Conservation (phyloP, 306 rosid genomes). For the Vicia villosa region DNA sequence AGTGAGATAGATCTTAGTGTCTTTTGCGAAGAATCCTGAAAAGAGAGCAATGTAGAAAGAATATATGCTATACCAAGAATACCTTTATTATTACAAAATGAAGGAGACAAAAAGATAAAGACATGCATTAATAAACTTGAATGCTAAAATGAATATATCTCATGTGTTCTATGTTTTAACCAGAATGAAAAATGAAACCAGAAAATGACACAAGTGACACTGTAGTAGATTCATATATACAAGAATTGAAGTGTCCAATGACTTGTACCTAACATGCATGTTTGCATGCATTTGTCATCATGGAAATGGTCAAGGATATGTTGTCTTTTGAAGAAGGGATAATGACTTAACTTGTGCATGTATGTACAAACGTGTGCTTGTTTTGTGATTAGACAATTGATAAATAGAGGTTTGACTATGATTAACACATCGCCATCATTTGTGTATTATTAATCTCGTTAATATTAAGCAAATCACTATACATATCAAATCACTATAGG, state of each 20-base stretch:
- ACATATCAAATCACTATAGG: neutral
- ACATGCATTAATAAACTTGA: neutral
- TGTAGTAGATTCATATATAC: slow-evolving; percentile 15
- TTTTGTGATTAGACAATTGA: slow-evolving; percentile 32
- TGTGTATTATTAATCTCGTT: slow-evolving; percentile 34
- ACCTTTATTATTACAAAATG: slow-evolving; percentile 19
- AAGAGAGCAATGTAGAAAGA: slow-evolving; percentile 36
- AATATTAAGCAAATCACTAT: neutral
- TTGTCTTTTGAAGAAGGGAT: slow-evolving; percentile 38
- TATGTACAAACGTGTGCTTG: slow-evolving; percentile 36
- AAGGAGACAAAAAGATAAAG: slow-evolving; percentile 36
- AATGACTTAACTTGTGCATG: slow-evolving; percentile 41
- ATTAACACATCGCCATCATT: slow-evolving; percentile 42
- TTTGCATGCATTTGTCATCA: slow-evolving; percentile 39
- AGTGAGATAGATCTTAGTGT: slow-evolving; percentile 26
- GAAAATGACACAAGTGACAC: slow-evolving; percentile 35
- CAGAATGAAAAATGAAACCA: slow-evolving; percentile 29
- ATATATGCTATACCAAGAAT: slow-evolving; percentile 32
- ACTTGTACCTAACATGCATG: slow-evolving; percentile 34
- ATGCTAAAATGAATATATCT: slow-evolving; percentile 22
- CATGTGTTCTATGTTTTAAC: slow-evolving; percentile 20
- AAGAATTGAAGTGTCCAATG: slow-evolving; percentile 38
- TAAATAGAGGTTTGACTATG: slow-evolving; percentile 22
- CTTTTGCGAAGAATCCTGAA: slow-evolving; percentile 40
- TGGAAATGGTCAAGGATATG: slow-evolving; percentile 31